Evolutionary conservation across 2,329 filamentous ascomycete species (phyloP).

Genomic region (Sporothrix pallida): DNA sequence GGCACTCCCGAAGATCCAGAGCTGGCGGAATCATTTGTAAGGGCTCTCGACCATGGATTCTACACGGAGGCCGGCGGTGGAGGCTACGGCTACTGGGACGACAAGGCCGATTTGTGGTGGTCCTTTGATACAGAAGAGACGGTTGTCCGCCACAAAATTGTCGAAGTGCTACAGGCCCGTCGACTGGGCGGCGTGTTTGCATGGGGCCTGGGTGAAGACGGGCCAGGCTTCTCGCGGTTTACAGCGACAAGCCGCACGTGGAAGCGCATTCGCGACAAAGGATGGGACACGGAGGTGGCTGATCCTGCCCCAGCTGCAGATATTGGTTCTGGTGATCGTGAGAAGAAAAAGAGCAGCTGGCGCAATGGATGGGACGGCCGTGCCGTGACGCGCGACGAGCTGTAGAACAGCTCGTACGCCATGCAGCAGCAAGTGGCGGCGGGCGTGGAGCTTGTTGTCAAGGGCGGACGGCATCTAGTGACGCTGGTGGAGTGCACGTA

Average conservation of each 20-base stretch:
- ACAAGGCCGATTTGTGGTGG: slow-evolving; percentile 68
- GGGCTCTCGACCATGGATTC: slow-evolving; percentile 57
- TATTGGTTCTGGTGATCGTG: too few relatives aligned
- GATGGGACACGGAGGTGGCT: not conserved
- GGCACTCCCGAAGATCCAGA: slow-evolving; percentile 53
- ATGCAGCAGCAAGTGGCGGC: not conserved
- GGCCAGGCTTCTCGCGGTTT: slow-evolving; percentile 51
- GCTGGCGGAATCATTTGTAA: slow-evolving; percentile 61
- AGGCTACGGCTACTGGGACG: slow-evolving; percentile 73
- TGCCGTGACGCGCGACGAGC: slow-evolving; percentile 39
- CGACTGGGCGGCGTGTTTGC: slow-evolving; percentile 74
- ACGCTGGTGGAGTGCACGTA: not conserved
- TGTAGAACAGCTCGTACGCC: slow-evolving; percentile 35
- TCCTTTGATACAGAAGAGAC: slow-evolving; percentile 70
- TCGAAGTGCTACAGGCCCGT: slow-evolving; percentile 60
- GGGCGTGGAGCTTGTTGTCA: not conserved
- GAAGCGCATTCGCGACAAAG: slow-evolving; percentile 21
- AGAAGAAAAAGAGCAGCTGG: slow-evolving; percentile 3
- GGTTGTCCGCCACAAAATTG: slow-evolving; percentile 64
- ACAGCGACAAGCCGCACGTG: slow-evolving; percentile 44
- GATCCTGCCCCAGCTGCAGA: not conserved
- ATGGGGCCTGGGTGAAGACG: slow-evolving; percentile 76
- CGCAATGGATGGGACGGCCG: not conserved
- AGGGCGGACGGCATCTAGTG: not conserved
- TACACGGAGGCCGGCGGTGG: slow-evolving; percentile 66